Conservation (phyloP, 2,329 filamentous ascomycete species). For the Hypoxylon sp. region DNA sequence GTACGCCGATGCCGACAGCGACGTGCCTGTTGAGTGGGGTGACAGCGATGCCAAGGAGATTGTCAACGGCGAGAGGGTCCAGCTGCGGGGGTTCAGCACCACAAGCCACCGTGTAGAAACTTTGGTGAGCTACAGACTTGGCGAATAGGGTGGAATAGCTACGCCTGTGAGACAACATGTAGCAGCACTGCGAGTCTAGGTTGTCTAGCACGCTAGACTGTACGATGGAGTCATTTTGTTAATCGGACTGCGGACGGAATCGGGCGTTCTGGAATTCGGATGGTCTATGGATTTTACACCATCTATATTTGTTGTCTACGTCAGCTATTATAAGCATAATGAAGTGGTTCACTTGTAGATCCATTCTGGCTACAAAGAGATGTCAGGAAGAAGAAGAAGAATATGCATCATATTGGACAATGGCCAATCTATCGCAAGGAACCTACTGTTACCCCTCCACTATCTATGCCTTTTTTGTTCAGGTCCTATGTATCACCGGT, state of each 20-base stretch:
- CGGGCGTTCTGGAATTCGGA: slow-evolving; percentile 19
- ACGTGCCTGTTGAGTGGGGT: slow-evolving; percentile 97
- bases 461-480: slow-evolving; percentile 20
- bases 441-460: slow-evolving; percentile 18
- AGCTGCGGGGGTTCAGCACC: slow-evolving; percentile 94
- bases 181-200: too few relatives aligned
- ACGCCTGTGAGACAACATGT: too few relatives aligned
- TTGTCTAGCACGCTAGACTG: background rate
- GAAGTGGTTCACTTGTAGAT: too few relatives aligned
- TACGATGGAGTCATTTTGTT: slow-evolving; percentile 7
- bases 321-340: too few relatives aligned
- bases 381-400: too few relatives aligned
- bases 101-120: slow-evolving; percentile 94
- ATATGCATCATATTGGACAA: background rate
- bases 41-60: slow-evolving; percentile 99
- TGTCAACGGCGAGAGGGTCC: slow-evolving; percentile 90
- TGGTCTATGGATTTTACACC: background rate
- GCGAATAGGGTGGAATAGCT: too few relatives aligned
- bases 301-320: too few relatives aligned
- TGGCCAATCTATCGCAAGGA: slow-evolving; percentile 6
- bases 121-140: slow-evolving; percentile 85
- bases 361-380: too few relatives aligned
- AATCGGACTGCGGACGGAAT: too few relatives aligned
- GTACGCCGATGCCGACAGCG: slow-evolving; percentile 95
- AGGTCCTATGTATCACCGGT: slow-evolving; percentile 1